Base-by-base conservation (phyloP, 441 rosid genomes). In the Hypseocharis bilobata region DNA sequence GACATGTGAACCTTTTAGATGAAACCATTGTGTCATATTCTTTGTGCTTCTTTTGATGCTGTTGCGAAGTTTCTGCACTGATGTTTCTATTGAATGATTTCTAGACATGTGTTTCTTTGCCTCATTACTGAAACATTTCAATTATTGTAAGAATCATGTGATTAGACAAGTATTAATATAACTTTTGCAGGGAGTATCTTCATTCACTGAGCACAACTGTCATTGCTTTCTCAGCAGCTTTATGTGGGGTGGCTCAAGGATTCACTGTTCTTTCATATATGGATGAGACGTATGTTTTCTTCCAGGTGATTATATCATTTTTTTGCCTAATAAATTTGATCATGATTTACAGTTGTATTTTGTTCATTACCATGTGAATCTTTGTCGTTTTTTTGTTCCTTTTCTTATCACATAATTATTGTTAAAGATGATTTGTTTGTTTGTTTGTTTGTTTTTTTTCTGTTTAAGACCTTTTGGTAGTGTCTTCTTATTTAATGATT, bases 121-220 rank as follows among this genome's bases (percentile, higher is more conserved):
- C 44, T 62, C 25, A 14, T 64, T 28, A 17, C 40, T 27, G 6
- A 28, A 61, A 17, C 19, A 47, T 10, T 3, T 60, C 32, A 29
- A 13, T 25, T 6, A 59, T 63, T 62, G 14, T 62, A 22, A 55
- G 14, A 47, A 19, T 25, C 59, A 22, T 67, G 16, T 55, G 30
- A 23, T 54, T 23, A 54, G 28, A 22, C 30, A 54, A 54, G 27
- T 54, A 65, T 68, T 70, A n/a, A 66, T 68, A 56, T 65, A 57
- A 74, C 65, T 76, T 32, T 73, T 81, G 83, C 94, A 92, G 98
- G 92, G 82, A 82, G 82, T 76, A 72, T 73, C 72, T 80, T 71
- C 84, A 80, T 82, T 80, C 86, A 60, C 82, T 92, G 65, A 74
- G 78, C 79, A 70, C 74, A 49, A 77, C 82, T 38, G 44, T 71